Percentiles rank a stretch among this genome's conserved stretches.
Evolutionary conservation across 2,329 filamentous ascomycete species (phyloP).

Genomic region (Remersonia thermophila): DNA sequence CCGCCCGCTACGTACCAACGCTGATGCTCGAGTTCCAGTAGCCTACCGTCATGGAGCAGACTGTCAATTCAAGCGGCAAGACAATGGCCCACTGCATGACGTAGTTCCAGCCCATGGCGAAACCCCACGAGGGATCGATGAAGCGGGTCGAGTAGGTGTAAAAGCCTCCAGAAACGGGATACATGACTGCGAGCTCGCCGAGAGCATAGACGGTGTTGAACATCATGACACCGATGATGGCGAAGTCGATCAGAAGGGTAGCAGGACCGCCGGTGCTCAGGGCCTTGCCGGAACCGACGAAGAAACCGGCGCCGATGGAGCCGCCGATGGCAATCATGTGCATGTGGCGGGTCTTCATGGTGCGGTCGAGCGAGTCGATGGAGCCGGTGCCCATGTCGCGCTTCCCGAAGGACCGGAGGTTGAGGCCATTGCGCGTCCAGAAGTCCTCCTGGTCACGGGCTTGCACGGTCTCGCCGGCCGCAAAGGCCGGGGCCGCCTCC

Average conservation of each 20-base stretch:
- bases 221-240: conserved; percentile 47
- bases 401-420: conserved; percentile 29
- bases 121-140: conserved; percentile 48
- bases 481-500: conserved; percentile 12
- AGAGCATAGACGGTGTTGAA: conserved; percentile 50
- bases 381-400: conserved; percentile 19
- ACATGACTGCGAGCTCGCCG: conserved; percentile 49
- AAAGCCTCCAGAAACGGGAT: conserved; percentile 50
- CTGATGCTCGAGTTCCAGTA: conserved; percentile 38
- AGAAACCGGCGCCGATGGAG: conserved; percentile 51
- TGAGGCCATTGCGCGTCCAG: conserved; percentile 30
- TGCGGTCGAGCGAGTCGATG: conserved; percentile 20
- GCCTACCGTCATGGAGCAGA: conserved; percentile 36
- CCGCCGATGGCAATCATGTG: conserved; percentile 53
- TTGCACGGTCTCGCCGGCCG: background rate
- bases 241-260: conserved; percentile 37
- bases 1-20: conserved; percentile 18
- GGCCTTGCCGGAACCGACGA: conserved; percentile 46
- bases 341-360: conserved; percentile 44
- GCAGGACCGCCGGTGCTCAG: conserved; percentile 37
- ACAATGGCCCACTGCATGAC: conserved; percentile 40
- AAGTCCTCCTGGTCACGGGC: conserved; percentile 18
- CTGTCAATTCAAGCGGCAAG: conserved; percentile 38
- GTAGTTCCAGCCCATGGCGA: conserved; percentile 40
- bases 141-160: conserved; percentile 50